A percentile compares a stretch with the other conserved stretches of the same genome.
Evolutionary conservation across 176 grass and related monocot species (phyloP).

Genomic region (Juncus effusus): DNA sequence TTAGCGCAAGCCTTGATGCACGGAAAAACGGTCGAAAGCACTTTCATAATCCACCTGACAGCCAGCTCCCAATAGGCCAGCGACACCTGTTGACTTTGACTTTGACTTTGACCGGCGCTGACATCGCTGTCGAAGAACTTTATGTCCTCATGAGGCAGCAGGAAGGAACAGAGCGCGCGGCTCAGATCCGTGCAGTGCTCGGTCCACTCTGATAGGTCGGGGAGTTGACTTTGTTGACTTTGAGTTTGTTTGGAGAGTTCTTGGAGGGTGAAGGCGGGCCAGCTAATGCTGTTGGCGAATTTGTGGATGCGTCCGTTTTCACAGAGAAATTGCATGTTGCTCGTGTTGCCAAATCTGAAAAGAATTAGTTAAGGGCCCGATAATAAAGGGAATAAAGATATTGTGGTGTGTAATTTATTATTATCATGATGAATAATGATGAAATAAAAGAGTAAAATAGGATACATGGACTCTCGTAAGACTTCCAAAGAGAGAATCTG

Average conservation of each 20-base stretch:
- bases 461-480: slow-evolving; percentile 85
- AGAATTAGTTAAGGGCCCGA: slow-evolving; percentile 48
- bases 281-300: slow-evolving; percentile 85
- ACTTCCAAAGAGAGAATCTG: slow-evolving; percentile 81
- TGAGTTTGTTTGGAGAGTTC: slow-evolving; percentile 43
- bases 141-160: slow-evolving; percentile 59
- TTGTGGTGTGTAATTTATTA: too few species aligned
- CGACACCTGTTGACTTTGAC: slow-evolving; percentile 53
- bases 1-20: slow-evolving; percentile 78
- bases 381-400: background rate
- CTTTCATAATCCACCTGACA: slow-evolving; percentile 85
- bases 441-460: slow-evolving; percentile 16
- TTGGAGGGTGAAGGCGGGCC: slow-evolving; percentile 81
- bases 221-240: slow-evolving; percentile 36
- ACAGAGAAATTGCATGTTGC: slow-evolving; percentile 68
- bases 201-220: slow-evolving; percentile 63
- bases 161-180: slow-evolving; percentile 70
- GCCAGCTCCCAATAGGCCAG: slow-evolving; percentile 94
- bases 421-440: too few species aligned
- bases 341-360: slow-evolving; percentile 72
- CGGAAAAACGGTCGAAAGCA: slow-evolving; percentile 85
- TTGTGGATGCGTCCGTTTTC: slow-evolving; percentile 82
- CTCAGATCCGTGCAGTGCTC: slow-evolving; percentile 70
- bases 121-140: slow-evolving; percentile 45
- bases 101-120: slow-evolving; percentile 27